phyloP scores from a whole-genome alignment of 129 eudicot genomes.

The Artemisia argyi region DNA sequence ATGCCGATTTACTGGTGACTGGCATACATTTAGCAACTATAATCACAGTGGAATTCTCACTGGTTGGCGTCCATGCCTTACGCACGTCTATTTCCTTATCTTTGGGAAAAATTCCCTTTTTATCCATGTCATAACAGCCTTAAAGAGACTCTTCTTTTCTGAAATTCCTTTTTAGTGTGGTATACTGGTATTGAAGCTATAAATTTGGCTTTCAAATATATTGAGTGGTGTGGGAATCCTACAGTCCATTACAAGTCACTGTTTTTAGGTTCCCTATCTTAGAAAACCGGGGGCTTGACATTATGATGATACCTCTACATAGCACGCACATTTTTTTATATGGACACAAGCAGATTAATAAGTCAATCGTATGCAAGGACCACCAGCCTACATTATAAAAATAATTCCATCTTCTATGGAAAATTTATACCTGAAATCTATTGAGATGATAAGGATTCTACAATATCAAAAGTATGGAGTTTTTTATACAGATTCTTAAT shows the following conservation, averaged over 20 bases:
- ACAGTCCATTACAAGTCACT: conserved; percentile 25
- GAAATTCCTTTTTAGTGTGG: conserved; percentile 34
- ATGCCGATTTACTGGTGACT: conserved; percentile 4
- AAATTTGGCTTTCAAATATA: conserved; percentile 24
- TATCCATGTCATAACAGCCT: conserved; percentile 29
- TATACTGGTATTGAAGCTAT: conserved; percentile 37
- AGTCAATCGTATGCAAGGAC: conserved; percentile 30
- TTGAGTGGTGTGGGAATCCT: conserved; percentile 38
- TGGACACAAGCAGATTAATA: conserved; percentile 22
- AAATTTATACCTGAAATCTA: conserved; percentile 36
- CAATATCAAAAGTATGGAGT: conserved; percentile 30
- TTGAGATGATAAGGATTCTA: conserved; percentile 53
- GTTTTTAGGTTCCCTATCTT: conserved; percentile 27
- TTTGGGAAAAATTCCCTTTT: conserved; percentile 43
- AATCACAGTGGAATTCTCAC: conserved; percentile 21
- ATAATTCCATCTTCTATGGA: conserved; percentile 36
- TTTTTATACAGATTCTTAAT: conserved; percentile 41
- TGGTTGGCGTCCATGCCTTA: conserved; percentile 30
- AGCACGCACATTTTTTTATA: conserved; percentile 1
- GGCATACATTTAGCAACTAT: conserved; percentile 11
- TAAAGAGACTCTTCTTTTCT: conserved; percentile 13
- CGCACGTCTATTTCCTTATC: conserved; percentile 49
- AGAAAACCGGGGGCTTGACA: conserved; percentile 14
- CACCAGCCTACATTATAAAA: conserved; percentile 23
- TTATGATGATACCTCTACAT: conserved; percentile 10